Percentiles rank a stretch among this genome's conserved stretches.
phyloP scores from a whole-genome alignment of 192 early-diverging fungal species.

The Entomortierella parvispora region DNA sequence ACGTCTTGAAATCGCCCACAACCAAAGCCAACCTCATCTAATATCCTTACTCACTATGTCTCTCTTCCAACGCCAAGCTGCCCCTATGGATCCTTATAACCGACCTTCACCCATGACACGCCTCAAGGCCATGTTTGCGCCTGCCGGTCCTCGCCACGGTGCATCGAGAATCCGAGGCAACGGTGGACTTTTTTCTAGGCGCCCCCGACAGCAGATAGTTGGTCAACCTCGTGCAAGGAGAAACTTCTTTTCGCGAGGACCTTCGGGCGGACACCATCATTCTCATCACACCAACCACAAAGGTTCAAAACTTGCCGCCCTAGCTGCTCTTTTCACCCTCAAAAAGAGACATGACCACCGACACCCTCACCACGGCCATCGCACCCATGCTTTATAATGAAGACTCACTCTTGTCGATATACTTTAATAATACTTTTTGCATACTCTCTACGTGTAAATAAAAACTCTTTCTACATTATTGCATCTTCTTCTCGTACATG shows the following conservation, averaged over 20 bases:
- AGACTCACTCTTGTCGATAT: neutral
- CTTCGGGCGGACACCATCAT: neutral
- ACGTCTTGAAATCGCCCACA: too few relatives aligned
- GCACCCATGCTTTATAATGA: neutral
- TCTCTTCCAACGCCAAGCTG: constrained; percentile 13
- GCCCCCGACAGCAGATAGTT: neutral
- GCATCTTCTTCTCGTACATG: neutral
- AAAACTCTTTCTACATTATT: too few relatives aligned
- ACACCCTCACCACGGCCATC: neutral
- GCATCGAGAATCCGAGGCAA: constrained; percentile 1
- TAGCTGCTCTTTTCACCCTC: neutral
- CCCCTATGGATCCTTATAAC: neutral
- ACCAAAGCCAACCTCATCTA: too few relatives aligned
- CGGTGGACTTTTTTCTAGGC: neutral
- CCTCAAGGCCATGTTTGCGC: constrained; percentile 12
- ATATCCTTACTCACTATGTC: constrained; percentile 6
- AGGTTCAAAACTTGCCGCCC: neutral
- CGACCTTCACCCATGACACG: constrained; percentile 9
- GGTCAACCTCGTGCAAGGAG: neutral
- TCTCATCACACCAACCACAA: neutral
- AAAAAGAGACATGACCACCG: neutral
- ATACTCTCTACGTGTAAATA: too few relatives aligned
- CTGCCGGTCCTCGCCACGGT: neutral
- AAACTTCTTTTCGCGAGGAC: neutral
- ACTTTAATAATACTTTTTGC: too few relatives aligned